A percentile compares a stretch with the other conserved stretches of the same genome.
These are phyloP conservation scores for Nosema muscidifuracis DNA, from an alignment of 371 early-diverging fungal species.

Conservation along the genomic window DNA sequence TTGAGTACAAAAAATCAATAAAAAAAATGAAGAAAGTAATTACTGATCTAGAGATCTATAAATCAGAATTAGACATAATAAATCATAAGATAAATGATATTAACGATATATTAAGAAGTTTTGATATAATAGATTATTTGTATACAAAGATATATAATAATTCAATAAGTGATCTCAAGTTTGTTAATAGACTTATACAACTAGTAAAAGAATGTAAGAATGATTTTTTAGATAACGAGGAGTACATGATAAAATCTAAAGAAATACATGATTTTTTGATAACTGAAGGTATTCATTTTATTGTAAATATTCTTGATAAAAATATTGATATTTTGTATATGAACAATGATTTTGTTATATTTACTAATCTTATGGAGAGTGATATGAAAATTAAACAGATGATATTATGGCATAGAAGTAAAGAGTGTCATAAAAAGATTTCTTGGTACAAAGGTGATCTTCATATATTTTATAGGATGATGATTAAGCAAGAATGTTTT, in stretches of 20 bases:
- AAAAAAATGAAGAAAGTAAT: background rate
- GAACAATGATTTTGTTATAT: slow-evolving; percentile 8
- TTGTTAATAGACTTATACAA: slow-evolving; percentile 5
- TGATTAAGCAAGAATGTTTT: slow-evolving; percentile 8
- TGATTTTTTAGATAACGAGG: background rate
- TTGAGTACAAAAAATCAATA: background rate
- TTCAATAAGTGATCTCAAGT: background rate
- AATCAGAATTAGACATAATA: background rate
- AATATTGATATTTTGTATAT: slow-evolving; percentile 1
- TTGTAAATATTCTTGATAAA: background rate
- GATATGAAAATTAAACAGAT: background rate
- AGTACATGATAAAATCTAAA: background rate
- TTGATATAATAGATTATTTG: slow-evolving; percentile 7
- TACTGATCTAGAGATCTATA: background rate
- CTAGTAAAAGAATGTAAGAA: background rate
- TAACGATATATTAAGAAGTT: background rate
- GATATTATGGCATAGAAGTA: background rate
- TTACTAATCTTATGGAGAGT: background rate
- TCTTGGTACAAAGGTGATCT: background rate
- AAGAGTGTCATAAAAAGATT: background rate
- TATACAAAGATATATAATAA: background rate
- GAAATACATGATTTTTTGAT: background rate
- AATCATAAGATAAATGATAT: background rate
- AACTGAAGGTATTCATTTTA: background rate
- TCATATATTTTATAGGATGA: background rate